Evolutionary conservation across 2,329 filamentous ascomycete genomes (phyloP).

Genomic region (Mycosphaerella arachidis): DNA sequence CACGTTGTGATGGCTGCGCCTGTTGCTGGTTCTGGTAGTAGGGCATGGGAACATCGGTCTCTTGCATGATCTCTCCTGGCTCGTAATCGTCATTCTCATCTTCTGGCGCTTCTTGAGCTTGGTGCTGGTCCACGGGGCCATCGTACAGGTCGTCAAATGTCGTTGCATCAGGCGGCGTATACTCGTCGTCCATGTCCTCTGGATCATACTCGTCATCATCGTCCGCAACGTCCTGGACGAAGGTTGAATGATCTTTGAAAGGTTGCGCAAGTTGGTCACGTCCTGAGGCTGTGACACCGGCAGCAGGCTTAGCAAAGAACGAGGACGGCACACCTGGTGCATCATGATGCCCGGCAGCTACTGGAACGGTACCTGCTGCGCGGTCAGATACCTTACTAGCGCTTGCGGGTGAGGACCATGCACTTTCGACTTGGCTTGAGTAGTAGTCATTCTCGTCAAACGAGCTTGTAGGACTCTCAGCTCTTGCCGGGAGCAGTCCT

Average conservation of each 20-base stretch:
- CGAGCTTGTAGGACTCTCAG: constrained; percentile 57
- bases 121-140: constrained; percentile 15
- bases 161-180: constrained; percentile 30
- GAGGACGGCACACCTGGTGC: constrained; percentile 13
- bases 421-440: constrained; percentile 75
- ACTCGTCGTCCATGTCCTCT: constrained; percentile 32
- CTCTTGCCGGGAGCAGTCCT: constrained; percentile 53
- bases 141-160: constrained; percentile 22
- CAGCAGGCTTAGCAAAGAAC: constrained; percentile 11
- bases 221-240: constrained; percentile 7
- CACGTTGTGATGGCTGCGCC: constrained; percentile 40
- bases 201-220: constrained; percentile 22
- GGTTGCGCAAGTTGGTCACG: constrained; percentile 8
- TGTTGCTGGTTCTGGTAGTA: constrained; percentile 14
- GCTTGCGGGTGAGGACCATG: constrained; percentile 58
- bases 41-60: constrained; percentile 19
- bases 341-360: constrained; percentile 21
- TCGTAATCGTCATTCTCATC: constrained; percentile 36
- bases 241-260: constrained; percentile 10
- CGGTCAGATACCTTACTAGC: constrained; percentile 42
- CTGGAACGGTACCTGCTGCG: constrained; percentile 36
- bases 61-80: constrained; percentile 32
- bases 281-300: constrained; percentile 14
- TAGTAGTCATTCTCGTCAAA: constrained; percentile 95
- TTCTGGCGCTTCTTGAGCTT: constrained; percentile 19